phyloP scores from a whole-genome alignment of 768 basidiomycete genomes.

The Rhodotorula taiwanensis region DNA sequence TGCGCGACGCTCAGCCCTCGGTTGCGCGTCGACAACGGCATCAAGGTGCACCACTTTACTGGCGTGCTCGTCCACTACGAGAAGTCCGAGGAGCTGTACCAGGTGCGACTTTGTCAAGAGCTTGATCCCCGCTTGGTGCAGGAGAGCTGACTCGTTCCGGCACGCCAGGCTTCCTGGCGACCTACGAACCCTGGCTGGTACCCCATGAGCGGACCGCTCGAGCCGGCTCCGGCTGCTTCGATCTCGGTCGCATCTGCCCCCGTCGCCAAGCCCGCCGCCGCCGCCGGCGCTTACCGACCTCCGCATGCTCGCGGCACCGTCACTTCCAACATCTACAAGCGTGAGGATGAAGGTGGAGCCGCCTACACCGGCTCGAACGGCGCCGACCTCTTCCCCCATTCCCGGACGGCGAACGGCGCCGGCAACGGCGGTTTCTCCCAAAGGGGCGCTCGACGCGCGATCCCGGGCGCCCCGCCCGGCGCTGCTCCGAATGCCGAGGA shows the following conservation, averaged over 20 bases:
- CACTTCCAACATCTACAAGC: constrained; percentile 80
- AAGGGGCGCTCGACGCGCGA: constrained; percentile 17
- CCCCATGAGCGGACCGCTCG: constrained; percentile 62
- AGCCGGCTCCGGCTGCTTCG: constrained; percentile 58
- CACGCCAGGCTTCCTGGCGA: constrained; percentile 59
- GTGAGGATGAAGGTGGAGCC: constrained; percentile 79
- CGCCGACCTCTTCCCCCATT: constrained; percentile 47
- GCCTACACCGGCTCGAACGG: constrained; percentile 52
- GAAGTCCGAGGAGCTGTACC: constrained; percentile 78
- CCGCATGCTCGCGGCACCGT: constrained; percentile 85
- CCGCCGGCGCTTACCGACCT: constrained; percentile 74
- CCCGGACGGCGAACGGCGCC: constrained; percentile 20
- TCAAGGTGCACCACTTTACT: constrained; percentile 90
- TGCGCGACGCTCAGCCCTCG: constrained; percentile 95
- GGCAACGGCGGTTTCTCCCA: constrained; percentile 17
- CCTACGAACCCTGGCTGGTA: constrained; percentile 62
- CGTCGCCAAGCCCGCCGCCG: constrained; percentile 55
- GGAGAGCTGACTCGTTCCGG: background rate
- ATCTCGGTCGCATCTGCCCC: constrained; percentile 44
- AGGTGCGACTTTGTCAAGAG: constrained; percentile 46
- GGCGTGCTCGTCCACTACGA: constrained; percentile 83
- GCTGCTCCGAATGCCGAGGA: constrained; percentile 17
- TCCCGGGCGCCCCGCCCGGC: constrained; percentile 29
- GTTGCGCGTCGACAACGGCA: constrained; percentile 90
- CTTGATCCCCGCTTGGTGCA: too few species aligned